These are phyloP conservation scores for Alternaria novae-zelandiae DNA, from an alignment of 2,329 filamentous ascomycete genomes.

Conservation along the genomic window DNA sequence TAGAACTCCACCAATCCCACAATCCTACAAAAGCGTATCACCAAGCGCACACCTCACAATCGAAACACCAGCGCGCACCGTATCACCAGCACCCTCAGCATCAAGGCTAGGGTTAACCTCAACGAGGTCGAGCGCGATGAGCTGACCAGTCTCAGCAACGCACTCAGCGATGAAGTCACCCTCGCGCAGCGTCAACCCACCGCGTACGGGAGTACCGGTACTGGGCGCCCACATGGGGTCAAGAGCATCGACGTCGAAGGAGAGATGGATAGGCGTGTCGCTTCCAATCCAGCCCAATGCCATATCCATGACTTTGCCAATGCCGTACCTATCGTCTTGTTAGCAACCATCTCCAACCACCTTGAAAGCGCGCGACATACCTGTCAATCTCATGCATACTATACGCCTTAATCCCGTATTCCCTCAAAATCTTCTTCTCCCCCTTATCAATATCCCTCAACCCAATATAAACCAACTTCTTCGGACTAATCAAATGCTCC, in stretches of 20 bases:
- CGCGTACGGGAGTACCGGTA: conserved; percentile 92
- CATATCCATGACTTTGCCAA: conserved; percentile 97
- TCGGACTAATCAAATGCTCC: conserved; percentile 71
- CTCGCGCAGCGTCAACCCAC: conserved; percentile 90
- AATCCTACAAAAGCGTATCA: conserved; percentile 77
- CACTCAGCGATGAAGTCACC: conserved; percentile 93
- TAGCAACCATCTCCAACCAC: neutral
- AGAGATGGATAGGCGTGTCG: conserved; percentile 95
- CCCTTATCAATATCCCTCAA: conserved; percentile 89
- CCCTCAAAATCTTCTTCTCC: conserved; percentile 89
- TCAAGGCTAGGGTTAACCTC: conserved; percentile 60
- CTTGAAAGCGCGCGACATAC: conserved; percentile 51
- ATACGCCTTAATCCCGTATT: conserved; percentile 92
- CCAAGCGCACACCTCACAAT: conserved; percentile 90
- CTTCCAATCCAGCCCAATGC: conserved; percentile 93
- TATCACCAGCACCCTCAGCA: conserved; percentile 75
- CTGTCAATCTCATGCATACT: conserved; percentile 98
- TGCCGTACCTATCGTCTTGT: conserved; percentile 71
- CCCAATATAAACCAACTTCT: conserved; percentile 96
- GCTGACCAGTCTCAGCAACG: conserved; percentile 62
- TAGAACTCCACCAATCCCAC: neutral
- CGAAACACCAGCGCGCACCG: conserved; percentile 87
- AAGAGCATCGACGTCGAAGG: conserved; percentile 94
- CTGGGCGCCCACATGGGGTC: conserved; percentile 96
- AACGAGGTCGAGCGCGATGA: conserved; percentile 64